Evolutionary conservation across 768 basidiomycete species (phyloP), one percentile per base, ranked within the genome.

Genomic region (Suillus fuscotomentosus): DNA sequence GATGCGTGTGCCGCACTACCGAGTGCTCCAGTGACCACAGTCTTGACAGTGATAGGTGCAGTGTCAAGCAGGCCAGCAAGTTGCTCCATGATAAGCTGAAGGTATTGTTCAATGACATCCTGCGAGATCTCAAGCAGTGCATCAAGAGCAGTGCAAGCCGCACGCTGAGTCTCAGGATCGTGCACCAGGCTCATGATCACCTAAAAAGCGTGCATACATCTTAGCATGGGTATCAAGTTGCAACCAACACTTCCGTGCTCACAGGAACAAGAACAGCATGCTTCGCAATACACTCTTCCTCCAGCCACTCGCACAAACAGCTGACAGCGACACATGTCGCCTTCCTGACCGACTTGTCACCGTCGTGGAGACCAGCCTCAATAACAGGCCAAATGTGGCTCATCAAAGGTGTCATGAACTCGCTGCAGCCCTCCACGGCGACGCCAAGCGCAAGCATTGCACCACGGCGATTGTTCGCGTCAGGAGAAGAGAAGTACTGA

Each of bases 1-100:
- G 97, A 93, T 14, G 97, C 97, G 76, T 99, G 96, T 3, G 97
- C 97, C 42, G 97, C 97, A 69, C 94, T 96, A 42, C 97, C 97
- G 69, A 99, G 98, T 22, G 97, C 97, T 9, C 97, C 97, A 66
- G 94, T 96, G 68, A 98, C 94, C 69, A 98, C 95, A 51, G 92
- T 84, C 80, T 98, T 97, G 77, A 98, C 89, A 38, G 88, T 73
- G 66, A 92, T 79, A n/a, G 95, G 90, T 0, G 94, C 95, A 20
- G 85, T 89, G 70, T 94, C 91, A 63, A 99, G 87, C 27, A 99
- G 85, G 65, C 87, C 87, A 48, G 88, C 86, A 61, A 99, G 91
- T 54, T 92, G 89, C 69, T 95, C 92, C 97, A 99, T 99, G 72
- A 99, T 95, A 65, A 92, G 85, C 61, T 86, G 86, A 55, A 99